phyloP scores from a whole-genome alignment of 352 stramenopile genomes.

The Halophytophthora batemanensis region DNA sequence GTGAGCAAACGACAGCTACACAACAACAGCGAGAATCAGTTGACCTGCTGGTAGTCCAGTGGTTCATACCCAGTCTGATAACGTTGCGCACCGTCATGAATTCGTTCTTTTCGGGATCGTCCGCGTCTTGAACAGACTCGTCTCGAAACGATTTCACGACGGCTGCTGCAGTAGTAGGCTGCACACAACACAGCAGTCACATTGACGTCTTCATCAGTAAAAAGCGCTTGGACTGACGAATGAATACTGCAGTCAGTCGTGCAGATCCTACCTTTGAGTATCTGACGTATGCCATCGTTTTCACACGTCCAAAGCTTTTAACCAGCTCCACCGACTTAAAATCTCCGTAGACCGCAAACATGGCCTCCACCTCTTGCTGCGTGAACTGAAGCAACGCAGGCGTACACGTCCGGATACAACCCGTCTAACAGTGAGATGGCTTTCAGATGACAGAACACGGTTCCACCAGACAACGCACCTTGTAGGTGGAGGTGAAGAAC shows the following conservation, averaged over 20 bases:
- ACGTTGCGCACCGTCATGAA: constrained; percentile 46
- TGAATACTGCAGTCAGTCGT: constrained; percentile 11
- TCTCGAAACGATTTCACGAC: constrained; percentile 58
- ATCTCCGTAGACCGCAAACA: constrained; percentile 80
- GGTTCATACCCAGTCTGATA: not conserved
- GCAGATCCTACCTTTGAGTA: constrained; percentile 47
- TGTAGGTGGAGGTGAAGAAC: constrained; percentile 73
- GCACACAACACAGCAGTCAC: constrained; percentile 4
- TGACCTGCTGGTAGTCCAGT: not conserved
- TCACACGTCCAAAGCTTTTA: constrained; percentile 75
- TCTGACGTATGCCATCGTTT: constrained; percentile 82
- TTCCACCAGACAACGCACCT: constrained; percentile 27
- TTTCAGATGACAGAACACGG: not conserved
- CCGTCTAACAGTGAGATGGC: constrained; percentile 1
- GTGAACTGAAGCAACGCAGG: constrained; percentile 51
- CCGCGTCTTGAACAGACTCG: constrained; percentile 30
- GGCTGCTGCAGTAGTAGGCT: constrained; percentile 45
- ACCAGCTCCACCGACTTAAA: constrained; percentile 67
- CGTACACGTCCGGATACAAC: not conserved
- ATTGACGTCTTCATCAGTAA: too few species aligned
- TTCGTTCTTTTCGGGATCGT: constrained; percentile 31
- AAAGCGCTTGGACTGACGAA: too few species aligned
- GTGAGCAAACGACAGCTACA: constrained; percentile 50
- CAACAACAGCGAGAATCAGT: not conserved
- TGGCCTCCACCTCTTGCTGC: constrained; percentile 70